Evolutionary conservation across 768 basidiomycete species (phyloP).

Genomic region (Mycena olivaceomarginata): DNA sequence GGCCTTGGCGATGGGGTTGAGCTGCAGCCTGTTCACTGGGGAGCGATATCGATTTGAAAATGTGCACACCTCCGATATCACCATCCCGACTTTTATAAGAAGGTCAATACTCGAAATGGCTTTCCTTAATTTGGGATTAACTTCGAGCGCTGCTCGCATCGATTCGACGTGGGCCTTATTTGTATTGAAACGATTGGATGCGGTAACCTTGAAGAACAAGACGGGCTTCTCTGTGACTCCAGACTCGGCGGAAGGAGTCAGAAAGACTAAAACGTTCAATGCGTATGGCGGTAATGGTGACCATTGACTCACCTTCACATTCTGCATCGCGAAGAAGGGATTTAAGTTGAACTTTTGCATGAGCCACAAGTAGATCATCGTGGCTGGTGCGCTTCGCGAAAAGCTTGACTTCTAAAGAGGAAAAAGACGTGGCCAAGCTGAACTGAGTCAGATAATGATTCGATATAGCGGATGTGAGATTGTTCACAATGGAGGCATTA

Average conservation of each 20-base stretch:
- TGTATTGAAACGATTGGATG: background rate
- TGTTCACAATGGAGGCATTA: background rate
- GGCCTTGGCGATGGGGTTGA: background rate
- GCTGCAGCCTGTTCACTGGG: background rate
- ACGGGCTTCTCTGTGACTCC: background rate
- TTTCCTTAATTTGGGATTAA: slow-evolving; percentile 1
- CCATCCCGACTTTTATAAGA: slow-evolving; percentile 2
- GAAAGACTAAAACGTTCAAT: background rate
- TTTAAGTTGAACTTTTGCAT: background rate
- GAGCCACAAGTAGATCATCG: background rate
- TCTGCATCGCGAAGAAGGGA: background rate
- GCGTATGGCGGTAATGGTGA: background rate
- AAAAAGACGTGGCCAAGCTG: background rate
- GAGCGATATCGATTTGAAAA: background rate
- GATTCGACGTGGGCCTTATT: background rate
- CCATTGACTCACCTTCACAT: background rate
- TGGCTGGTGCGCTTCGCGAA: background rate
- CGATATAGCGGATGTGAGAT: background rate
- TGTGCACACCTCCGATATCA: background rate
- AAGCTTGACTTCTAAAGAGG: background rate
- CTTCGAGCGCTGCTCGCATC: slow-evolving; percentile 7
- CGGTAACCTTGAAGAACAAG: background rate
- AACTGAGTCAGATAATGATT: background rate
- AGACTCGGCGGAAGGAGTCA: background rate
- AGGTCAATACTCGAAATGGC: background rate